A percentile compares a stretch with the other conserved stretches of the same genome.
Evolutionary conservation across 1,284 basidiomycete genomes (phyloP).

Genomic region (Mycena citricolor): DNA sequence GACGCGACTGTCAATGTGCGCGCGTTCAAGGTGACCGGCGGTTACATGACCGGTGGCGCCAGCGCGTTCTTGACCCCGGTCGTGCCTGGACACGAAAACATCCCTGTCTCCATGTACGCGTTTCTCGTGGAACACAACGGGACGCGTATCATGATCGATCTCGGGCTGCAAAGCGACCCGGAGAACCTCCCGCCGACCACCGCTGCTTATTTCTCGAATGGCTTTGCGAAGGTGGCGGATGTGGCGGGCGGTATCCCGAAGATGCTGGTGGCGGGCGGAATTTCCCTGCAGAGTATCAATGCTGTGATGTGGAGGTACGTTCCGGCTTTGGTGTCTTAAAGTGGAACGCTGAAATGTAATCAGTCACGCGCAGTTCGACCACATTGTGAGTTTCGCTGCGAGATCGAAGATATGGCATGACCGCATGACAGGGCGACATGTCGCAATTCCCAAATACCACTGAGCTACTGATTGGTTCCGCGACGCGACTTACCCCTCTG

Average conservation of each 20-base stretch:
- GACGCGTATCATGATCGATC: constrained; percentile 2
- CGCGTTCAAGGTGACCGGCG: constrained; percentile 12
- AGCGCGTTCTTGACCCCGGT: neutral
- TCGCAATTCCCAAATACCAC: constrained; percentile 15
- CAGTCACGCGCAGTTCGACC: constrained; percentile 27
- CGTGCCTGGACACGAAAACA: constrained; percentile 1
- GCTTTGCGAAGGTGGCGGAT: neutral
- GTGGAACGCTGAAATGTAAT: neutral
- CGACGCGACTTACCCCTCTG: constrained; percentile 1
- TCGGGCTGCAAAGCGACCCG: neutral
- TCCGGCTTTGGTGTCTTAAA: neutral
- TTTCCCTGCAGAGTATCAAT: constrained; percentile 21
- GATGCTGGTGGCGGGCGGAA: constrained; percentile 19
- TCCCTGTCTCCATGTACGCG: neutral
- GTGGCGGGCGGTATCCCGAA: constrained; percentile 20
- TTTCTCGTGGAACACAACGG: constrained; percentile 1
- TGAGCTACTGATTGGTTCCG: constrained; percentile 5
- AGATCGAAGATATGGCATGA: neutral
- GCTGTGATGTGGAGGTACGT: constrained; percentile 28
- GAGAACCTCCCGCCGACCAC: neutral
- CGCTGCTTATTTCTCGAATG: neutral
- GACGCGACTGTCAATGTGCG: constrained; percentile 10
- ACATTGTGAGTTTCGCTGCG: constrained; percentile 15
- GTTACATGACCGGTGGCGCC: neutral
- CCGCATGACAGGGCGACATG: constrained; percentile 10